Evolutionary conservation across 768 basidiomycete genomes (phyloP).

Genomic region (Leccinellum albellum): DNA sequence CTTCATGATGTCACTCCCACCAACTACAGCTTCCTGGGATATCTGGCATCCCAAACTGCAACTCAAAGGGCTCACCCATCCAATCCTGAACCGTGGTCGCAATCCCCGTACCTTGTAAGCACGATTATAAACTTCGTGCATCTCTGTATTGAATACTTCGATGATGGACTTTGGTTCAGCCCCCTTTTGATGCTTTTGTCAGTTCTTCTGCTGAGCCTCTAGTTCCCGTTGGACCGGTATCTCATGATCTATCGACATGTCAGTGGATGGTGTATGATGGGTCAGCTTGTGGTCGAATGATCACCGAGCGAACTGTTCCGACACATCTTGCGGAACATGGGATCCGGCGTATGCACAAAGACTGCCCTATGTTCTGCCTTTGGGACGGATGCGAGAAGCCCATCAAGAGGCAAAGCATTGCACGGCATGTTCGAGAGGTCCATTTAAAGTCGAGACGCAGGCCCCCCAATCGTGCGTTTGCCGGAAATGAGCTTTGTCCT

Average conservation of each 20-base stretch:
- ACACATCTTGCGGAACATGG: conserved; percentile 15
- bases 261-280: not conserved
- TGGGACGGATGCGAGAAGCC: conserved; percentile 2
- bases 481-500: not conserved
- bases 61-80: not conserved
- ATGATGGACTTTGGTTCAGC: not conserved
- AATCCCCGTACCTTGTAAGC: conserved; percentile 4
- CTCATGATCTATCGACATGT: not conserved
- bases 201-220: not conserved
- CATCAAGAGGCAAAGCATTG: conserved; percentile 4
- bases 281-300: not conserved
- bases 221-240: not conserved
- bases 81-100: not conserved
- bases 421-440: conserved; percentile 14
- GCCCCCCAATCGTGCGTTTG: not conserved
- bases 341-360: conserved; percentile 1
- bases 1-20: no score
- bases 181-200: not conserved
- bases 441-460: conserved; percentile 14
- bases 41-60: not conserved
- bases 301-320: not conserved
- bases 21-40: not conserved
- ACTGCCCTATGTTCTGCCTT: not conserved
- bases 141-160: not conserved
- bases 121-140: not conserved